Percentiles rank a stretch among this genome's conserved stretches.
Evolutionary conservation across 2,329 filamentous ascomycete genomes (phyloP).

Genomic region (Aotearoamyces nothofagi): DNA sequence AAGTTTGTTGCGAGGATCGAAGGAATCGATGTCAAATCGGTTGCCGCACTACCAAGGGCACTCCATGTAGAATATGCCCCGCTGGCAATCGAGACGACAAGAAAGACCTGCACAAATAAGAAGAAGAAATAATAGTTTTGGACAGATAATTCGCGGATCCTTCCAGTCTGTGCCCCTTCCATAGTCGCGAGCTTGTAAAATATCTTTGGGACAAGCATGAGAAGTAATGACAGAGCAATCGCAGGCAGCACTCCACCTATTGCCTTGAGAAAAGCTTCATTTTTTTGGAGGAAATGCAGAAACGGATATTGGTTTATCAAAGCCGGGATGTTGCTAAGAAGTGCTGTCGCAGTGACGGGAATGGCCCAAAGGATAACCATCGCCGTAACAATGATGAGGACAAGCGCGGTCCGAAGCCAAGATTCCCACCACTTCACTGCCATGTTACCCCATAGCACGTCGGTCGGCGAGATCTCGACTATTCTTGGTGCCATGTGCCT

Average conservation of each 20-base stretch:
- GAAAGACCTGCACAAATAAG: conserved; percentile 85
- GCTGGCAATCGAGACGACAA: conserved; percentile 77
- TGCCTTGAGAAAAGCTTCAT: conserved; percentile 45
- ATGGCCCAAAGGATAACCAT: conserved; percentile 86
- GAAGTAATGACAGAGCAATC: conserved; percentile 57
- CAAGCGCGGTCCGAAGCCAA: conserved; percentile 45
- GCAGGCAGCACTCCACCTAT: conserved; percentile 82
- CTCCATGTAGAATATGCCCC: conserved; percentile 53
- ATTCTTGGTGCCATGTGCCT: conserved; percentile 85
- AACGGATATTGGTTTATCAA: conserved; percentile 52
- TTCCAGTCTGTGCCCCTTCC: conserved; percentile 72
- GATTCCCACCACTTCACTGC: conserved; percentile 88
- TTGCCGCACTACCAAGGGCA: conserved; percentile 35
- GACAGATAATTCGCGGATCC: conserved; percentile 65
- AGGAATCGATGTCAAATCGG: conserved; percentile 47
- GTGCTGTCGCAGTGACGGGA: conserved; percentile 76
- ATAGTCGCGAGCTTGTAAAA: conserved; percentile 57
- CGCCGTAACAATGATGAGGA: conserved; percentile 48
- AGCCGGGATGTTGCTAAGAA: conserved; percentile 61
- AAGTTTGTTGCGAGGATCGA: conserved; percentile 61
- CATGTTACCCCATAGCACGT: conserved; percentile 97
- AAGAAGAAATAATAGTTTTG: conserved; percentile 91
- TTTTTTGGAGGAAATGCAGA: conserved; percentile 52
- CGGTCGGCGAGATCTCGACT: conserved; percentile 85
- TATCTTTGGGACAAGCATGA: conserved; percentile 69